These are phyloP conservation scores for Fraxinus sp. DNA, from an alignment of 305 asterid species.

Conservation along the genomic window DNA sequence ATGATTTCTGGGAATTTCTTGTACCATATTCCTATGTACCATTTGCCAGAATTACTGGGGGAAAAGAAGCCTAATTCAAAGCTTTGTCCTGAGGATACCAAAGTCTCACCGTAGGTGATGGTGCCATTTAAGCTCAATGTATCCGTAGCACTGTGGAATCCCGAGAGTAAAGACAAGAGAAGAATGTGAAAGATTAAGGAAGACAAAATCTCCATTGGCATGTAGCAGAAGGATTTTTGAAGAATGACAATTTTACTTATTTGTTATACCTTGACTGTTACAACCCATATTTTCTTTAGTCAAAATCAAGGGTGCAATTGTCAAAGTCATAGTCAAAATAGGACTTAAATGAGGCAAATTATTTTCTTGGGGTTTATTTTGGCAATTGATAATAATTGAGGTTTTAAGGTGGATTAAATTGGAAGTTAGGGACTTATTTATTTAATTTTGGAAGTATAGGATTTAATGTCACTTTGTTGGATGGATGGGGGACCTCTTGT, in stretches of 20 bases:
- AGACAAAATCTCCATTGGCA: neutral
- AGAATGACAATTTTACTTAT: too few relatives aligned
- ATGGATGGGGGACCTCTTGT: too few relatives aligned
- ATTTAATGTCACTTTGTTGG: too few relatives aligned
- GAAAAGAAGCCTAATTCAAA: constrained; percentile 24
- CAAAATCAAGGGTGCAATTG: too few relatives aligned
- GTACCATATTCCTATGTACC: constrained; percentile 29
- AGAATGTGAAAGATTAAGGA: neutral
- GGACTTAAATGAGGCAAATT: too few relatives aligned
- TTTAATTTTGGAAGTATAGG: too few relatives aligned
- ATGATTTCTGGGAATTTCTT: constrained; percentile 14
- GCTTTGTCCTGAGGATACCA: constrained; percentile 14
- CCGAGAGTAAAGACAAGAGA: neutral
- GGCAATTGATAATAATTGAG: too few relatives aligned
- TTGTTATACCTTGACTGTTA: neutral
- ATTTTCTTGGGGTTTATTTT: too few relatives aligned
- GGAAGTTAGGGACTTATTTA: too few relatives aligned
- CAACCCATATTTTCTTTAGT: too few relatives aligned
- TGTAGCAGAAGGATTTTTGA: neutral
- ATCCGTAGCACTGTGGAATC: neutral
- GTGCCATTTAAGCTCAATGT: neutral
- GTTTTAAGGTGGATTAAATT: too few relatives aligned
- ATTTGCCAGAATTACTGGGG: neutral
- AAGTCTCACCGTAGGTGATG: constrained; percentile 19
- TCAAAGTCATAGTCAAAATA: too few relatives aligned